phyloP scores from a whole-genome alignment of 208 protist species.

The Leishmania martiniquensis region DNA sequence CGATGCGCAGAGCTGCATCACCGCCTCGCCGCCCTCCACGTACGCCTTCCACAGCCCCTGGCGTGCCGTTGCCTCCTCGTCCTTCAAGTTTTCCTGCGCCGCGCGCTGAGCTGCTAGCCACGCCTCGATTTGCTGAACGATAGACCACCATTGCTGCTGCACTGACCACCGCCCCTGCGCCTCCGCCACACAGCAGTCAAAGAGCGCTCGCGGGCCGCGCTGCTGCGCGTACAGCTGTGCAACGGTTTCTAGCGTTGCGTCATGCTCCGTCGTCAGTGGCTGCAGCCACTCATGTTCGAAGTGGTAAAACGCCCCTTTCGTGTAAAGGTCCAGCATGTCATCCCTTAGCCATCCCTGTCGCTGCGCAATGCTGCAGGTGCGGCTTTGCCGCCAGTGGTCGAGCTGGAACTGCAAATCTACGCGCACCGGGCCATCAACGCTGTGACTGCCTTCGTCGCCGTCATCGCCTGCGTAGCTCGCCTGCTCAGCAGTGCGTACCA shows the following conservation, averaged over 20 bases:
- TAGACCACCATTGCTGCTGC: slow-evolving; percentile 36
- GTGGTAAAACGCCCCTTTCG: slow-evolving; percentile 35
- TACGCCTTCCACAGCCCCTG: slow-evolving; percentile 32
- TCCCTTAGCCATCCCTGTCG: slow-evolving; percentile 51
- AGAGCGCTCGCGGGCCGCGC: slow-evolving; percentile 45
- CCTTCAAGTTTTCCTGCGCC: slow-evolving; percentile 23
- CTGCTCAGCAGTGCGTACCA: slow-evolving; percentile 29
- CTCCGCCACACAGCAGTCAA: slow-evolving; percentile 48
- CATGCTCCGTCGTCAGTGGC: slow-evolving; percentile 41
- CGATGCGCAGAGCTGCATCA: slow-evolving; percentile 30
- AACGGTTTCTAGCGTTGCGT: slow-evolving; percentile 36
- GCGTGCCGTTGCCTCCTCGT: slow-evolving; percentile 28
- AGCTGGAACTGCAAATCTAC: slow-evolving; percentile 36
- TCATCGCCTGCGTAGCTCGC: slow-evolving; percentile 12
- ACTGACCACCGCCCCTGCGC: slow-evolving; percentile 44
- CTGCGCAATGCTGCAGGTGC: slow-evolving; percentile 23
- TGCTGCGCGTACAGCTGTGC: slow-evolving; percentile 38
- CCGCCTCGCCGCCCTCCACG: slow-evolving; percentile 21
- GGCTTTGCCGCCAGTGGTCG: slow-evolving; percentile 36
- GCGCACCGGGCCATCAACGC: slow-evolving; percentile 19
- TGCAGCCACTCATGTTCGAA: slow-evolving; percentile 48
- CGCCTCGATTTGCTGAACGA: slow-evolving; percentile 33
- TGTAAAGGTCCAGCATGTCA: slow-evolving; percentile 48
- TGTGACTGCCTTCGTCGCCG: slow-evolving; percentile 7
- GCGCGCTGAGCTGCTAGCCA: slow-evolving; percentile 34